Percentiles rank a stretch among this genome's conserved stretches.
These are phyloP conservation scores for Botryotinia globosa DNA, from an alignment of 2,329 filamentous ascomycete species.

Conservation along the genomic window DNA sequence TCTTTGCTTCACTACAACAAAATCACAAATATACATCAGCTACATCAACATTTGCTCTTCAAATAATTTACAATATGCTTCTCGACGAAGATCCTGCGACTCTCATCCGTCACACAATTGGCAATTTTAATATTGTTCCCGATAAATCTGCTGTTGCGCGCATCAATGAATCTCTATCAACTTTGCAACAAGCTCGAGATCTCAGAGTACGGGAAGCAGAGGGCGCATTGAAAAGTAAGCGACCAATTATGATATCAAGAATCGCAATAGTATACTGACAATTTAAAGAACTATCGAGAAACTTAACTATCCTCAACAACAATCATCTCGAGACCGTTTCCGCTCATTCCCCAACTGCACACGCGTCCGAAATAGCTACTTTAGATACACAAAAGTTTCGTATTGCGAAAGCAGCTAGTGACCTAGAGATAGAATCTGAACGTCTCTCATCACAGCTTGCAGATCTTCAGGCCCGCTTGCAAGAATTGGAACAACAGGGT, in stretches of 20 bases:
- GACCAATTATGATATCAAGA: constrained; percentile 31
- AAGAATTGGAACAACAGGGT: constrained; percentile 83
- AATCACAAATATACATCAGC: neutral
- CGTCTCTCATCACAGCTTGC: constrained; percentile 76
- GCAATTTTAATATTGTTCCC: constrained; percentile 90
- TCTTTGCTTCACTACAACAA: neutral
- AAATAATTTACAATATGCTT: constrained; percentile 62
- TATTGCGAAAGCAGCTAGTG: constrained; percentile 84
- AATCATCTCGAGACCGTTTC: constrained; percentile 75
- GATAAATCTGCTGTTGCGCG: constrained; percentile 83
- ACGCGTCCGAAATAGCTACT: constrained; percentile 79
- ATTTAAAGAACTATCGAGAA: constrained; percentile 61
- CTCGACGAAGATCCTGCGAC: constrained; percentile 90
- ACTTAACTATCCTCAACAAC: constrained; percentile 68
- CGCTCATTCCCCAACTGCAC: constrained; percentile 72
- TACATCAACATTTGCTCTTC: neutral
- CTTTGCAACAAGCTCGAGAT: constrained; percentile 80
- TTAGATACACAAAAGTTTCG: constrained; percentile 94
- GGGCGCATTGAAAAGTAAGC: constrained; percentile 57
- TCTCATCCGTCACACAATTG: constrained; percentile 85
- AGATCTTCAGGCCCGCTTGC: constrained; percentile 69
- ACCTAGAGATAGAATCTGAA: constrained; percentile 93
- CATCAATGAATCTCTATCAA: constrained; percentile 77
- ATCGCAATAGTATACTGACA: constrained; percentile 8
- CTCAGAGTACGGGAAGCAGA: constrained; percentile 71